These are phyloP conservation scores for Xylaria longipes DNA, from an alignment of 495 filamentous ascomycete genomes.

Conservation along the genomic window DNA sequence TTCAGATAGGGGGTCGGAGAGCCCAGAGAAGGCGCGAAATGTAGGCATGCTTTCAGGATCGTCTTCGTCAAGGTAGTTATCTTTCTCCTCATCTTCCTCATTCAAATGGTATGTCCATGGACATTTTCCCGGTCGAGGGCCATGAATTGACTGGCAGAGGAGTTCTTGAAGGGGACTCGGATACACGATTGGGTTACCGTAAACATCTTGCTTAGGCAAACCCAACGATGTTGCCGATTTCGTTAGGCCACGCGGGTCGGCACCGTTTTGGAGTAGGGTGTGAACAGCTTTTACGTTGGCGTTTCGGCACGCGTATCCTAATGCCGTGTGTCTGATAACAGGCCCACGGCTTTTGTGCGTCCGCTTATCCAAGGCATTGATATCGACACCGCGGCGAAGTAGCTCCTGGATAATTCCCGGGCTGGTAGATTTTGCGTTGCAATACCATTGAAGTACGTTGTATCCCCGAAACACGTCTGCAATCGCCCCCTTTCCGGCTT, in stretches of 20 bases:
- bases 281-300: conserved; percentile 12
- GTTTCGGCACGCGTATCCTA: conserved; percentile 6
- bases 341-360: not conserved
- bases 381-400: not conserved
- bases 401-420: conserved; percentile 14
- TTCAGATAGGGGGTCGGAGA: not conserved
- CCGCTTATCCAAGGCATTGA: conserved; percentile 13
- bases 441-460: conserved; percentile 22
- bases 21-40: not conserved
- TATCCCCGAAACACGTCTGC: conserved; percentile 15
- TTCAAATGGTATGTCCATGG: conserved; percentile 13
- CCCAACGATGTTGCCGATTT: not conserved
- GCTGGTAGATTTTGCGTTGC: conserved; percentile 22
- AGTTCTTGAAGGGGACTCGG: conserved; percentile 11
- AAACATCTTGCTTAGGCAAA: not conserved
- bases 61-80: conserved; percentile 12
- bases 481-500: not conserved
- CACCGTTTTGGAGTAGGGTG: conserved; percentile 8
- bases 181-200: not conserved
- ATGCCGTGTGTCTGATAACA: conserved; percentile 6
- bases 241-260: conserved; percentile 2
- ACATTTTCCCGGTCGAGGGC: not conserved
- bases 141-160: conserved; percentile 14
- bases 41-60: not conserved
- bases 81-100: conserved; percentile 13